These are phyloP conservation scores for Penicillium sclerotiorum DNA, from an alignment of 2,329 filamentous ascomycete genomes.

Conservation along the genomic window DNA sequence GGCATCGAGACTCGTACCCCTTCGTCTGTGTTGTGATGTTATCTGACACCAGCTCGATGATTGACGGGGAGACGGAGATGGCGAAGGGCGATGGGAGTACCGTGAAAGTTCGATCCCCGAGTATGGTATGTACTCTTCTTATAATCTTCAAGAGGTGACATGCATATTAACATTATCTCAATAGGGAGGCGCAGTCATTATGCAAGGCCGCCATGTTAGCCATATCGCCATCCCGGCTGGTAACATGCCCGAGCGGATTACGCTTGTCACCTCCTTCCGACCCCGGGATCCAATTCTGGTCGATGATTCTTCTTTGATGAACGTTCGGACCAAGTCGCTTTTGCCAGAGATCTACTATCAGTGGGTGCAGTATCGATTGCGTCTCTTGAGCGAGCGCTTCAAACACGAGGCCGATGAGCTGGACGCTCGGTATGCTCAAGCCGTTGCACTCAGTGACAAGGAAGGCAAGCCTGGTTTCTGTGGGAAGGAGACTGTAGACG, in stretches of 20 bases:
- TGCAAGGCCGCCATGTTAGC: constrained; percentile 69
- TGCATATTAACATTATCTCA: not conserved
- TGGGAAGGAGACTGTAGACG: constrained; percentile 30
- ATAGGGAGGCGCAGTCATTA: constrained; percentile 65
- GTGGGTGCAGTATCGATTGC: constrained; percentile 64
- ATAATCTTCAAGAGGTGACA: not conserved
- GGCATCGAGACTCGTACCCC: constrained; percentile 24
- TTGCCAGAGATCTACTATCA: constrained; percentile 62
- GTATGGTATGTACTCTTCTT: constrained; percentile 6
- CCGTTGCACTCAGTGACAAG: constrained; percentile 24
- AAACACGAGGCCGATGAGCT: constrained; percentile 45
- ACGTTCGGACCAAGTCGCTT: constrained; percentile 62
- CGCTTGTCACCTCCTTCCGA: constrained; percentile 67
- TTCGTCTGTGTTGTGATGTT: constrained; percentile 25
- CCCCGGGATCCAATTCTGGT: constrained; percentile 57
- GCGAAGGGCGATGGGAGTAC: constrained; percentile 10
- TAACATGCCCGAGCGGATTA: constrained; percentile 64
- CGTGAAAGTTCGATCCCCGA: constrained; percentile 12
- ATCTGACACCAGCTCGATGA: constrained; percentile 11
- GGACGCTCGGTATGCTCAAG: constrained; percentile 35
- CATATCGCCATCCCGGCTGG: constrained; percentile 64
- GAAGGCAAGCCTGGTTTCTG: constrained; percentile 29
- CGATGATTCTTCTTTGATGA: constrained; percentile 66
- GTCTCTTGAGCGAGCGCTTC: constrained; percentile 59
- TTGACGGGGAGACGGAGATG: constrained; percentile 12